Conservation (phyloP, 352 stramenopile genomes). For the Thraustochytrium sp. region DNA sequence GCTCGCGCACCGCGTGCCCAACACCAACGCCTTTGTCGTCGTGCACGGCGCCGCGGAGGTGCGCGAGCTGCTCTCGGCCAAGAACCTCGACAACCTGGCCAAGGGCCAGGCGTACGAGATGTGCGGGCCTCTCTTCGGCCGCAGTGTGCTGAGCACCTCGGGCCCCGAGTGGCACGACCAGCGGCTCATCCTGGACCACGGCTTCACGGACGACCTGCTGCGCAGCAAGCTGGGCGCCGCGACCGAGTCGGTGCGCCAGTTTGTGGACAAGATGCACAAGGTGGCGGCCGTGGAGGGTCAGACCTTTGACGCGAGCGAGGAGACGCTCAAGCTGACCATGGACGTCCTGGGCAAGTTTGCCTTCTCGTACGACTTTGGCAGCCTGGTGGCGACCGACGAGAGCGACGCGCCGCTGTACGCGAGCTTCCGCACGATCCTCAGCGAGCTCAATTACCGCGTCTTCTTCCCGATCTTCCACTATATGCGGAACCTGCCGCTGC, state of each 20-base stretch:
- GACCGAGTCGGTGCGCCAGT: neutral
- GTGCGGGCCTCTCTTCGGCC: neutral
- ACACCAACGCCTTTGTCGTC: too few relatives aligned
- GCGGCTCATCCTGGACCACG: neutral
- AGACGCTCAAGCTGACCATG: conserved; percentile 10
- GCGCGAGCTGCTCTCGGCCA: neutral
- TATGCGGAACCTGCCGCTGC: neutral
- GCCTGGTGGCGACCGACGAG: neutral
- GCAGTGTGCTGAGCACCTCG: neutral
- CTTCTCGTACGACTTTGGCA: conserved; percentile 21
- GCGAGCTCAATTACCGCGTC: neutral
- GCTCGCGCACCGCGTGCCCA: too few relatives aligned
- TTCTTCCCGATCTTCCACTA: neutral
- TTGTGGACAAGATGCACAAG: neutral
- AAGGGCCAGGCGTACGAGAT: neutral
- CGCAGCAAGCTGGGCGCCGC: neutral
- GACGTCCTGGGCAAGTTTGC: neutral
- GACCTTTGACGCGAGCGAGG: neutral
- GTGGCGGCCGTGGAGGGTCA: too few relatives aligned
- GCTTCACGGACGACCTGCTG: neutral
- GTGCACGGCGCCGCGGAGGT: neutral
- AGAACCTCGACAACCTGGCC: neutral
- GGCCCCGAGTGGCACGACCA: neutral
- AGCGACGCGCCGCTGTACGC: neutral
- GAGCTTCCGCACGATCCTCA: neutral